A percentile compares a stretch with the other conserved stretches of the same genome.
Conservation (phyloP, 495 filamentous ascomycete genomes). For the Penicillium goetzii region DNA sequence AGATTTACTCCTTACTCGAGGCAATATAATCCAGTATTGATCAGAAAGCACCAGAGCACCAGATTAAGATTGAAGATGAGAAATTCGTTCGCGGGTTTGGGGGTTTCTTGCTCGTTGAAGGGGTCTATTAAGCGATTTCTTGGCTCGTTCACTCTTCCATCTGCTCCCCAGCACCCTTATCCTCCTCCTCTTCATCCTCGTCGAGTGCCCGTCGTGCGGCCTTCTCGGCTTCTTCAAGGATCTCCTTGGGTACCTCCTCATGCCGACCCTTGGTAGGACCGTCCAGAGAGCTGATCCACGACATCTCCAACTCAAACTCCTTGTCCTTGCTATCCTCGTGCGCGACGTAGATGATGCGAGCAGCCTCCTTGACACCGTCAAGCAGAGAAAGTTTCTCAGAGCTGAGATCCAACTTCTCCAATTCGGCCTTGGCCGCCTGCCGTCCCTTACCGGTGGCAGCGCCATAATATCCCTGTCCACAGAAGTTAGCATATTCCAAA, state of each 20-base stretch:
- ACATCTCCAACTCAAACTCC: constrained; percentile 99
- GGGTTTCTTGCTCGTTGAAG: neutral
- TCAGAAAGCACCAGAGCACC: constrained; percentile 25
- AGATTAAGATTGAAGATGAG: constrained; percentile 17
- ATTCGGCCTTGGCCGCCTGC: constrained; percentile 93
- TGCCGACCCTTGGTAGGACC: constrained; percentile 91
- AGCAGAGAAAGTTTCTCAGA: constrained; percentile 73
- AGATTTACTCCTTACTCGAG: neutral
- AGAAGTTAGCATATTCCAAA: neutral
- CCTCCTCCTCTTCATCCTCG: constrained; percentile 76
- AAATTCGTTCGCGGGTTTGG: constrained; percentile 23
- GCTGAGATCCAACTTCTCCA: constrained; percentile 94
- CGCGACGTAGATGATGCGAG: constrained; percentile 92
- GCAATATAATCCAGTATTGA: neutral
- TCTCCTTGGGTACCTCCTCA: constrained; percentile 84
- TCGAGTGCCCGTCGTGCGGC: constrained; percentile 73
- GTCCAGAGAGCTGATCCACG: constrained; percentile 82
- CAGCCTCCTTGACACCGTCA: constrained; percentile 94
- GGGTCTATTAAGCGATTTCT: constrained; percentile 18
- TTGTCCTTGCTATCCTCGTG: constrained; percentile 98
- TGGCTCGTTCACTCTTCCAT: constrained; percentile 68
- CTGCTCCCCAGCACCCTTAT: constrained; percentile 61
- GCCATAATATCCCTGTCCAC: constrained; percentile 83
- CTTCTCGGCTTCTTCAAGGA: constrained; percentile 88
- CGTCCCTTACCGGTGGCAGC: constrained; percentile 95